Evolutionary conservation across 2,329 filamentous ascomycete genomes (phyloP).

Genomic region (Trichoderma gracile): DNA sequence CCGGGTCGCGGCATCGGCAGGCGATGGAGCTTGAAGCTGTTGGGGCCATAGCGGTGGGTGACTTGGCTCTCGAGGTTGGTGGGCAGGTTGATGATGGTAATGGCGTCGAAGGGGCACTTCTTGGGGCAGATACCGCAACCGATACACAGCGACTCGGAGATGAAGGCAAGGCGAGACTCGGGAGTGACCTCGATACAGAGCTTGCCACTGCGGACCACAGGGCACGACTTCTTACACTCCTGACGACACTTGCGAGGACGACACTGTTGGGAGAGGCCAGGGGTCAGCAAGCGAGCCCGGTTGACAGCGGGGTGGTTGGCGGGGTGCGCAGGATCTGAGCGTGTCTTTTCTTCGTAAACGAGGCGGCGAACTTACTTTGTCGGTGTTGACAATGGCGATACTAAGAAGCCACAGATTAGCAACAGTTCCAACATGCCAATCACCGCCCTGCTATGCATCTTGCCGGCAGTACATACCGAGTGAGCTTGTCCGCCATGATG

Average conservation of each 20-base stretch:
- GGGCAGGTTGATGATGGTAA: slow-evolving; percentile 99
- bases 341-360: not conserved
- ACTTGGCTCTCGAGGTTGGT: slow-evolving; percentile 98
- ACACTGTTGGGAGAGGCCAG: slow-evolving; percentile 40
- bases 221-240: slow-evolving; percentile 98
- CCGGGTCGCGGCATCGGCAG: slow-evolving; percentile 94
- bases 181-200: slow-evolving; percentile 92
- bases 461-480: slow-evolving; percentile 65
- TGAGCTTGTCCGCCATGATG: slow-evolving; percentile 90
- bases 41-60: slow-evolving; percentile 97
- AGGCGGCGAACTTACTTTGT: slow-evolving; percentile 69
- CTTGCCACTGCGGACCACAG: slow-evolving; percentile 95
- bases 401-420: slow-evolving; percentile 51
- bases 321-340: slow-evolving; percentile 24
- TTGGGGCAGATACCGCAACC: slow-evolving; percentile 99
- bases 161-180: slow-evolving; percentile 93
- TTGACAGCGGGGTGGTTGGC: slow-evolving; percentile 34
- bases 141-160: slow-evolving; percentile 93
- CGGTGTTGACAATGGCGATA: slow-evolving; percentile 97
- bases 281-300: slow-evolving; percentile 32
- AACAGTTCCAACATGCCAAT: not conserved
- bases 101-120: slow-evolving; percentile 97
- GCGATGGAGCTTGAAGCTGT: slow-evolving; percentile 99
- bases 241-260: slow-evolving; percentile 79
- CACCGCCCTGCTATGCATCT: too few species aligned